Evolutionary conservation across 2,329 filamentous ascomycete species (phyloP).

Genomic region (Trichoderma sp.): DNA sequence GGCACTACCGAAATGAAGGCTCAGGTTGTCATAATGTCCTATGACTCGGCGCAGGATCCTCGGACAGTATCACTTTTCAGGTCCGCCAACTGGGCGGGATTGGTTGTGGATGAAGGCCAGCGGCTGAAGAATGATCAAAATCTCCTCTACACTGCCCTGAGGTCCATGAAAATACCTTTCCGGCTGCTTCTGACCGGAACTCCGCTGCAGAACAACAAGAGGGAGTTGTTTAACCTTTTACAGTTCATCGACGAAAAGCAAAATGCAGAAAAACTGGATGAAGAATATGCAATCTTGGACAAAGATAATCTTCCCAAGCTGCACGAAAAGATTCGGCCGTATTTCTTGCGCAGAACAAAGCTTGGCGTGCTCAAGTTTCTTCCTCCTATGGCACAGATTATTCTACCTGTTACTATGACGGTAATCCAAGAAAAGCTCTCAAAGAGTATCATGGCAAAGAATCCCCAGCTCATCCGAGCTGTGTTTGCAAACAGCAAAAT

Average conservation of each 20-base stretch:
- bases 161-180: slow-evolving; percentile 76
- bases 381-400: slow-evolving; percentile 92
- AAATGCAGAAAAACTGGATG: slow-evolving; percentile 74
- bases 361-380: slow-evolving; percentile 87
- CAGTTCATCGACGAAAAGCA: slow-evolving; percentile 81
- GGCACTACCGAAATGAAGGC: slow-evolving; percentile 71
- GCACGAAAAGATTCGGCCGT: slow-evolving; percentile 79
- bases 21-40: slow-evolving; percentile 93
- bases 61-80: slow-evolving; percentile 68
- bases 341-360: slow-evolving; percentile 78
- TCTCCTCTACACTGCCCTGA: slow-evolving; percentile 75
- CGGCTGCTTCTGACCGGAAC: slow-evolving; percentile 88
- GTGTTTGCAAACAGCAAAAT: slow-evolving; percentile 75
- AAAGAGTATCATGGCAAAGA: slow-evolving; percentile 90
- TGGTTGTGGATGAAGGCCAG: slow-evolving; percentile 95
- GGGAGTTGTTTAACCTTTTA: slow-evolving; percentile 93
- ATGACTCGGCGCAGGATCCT: slow-evolving; percentile 82
- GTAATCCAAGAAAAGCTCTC: slow-evolving; percentile 91
- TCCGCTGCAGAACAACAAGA: slow-evolving; percentile 91
- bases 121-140: slow-evolving; percentile 92
- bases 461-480: slow-evolving; percentile 82
- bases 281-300: slow-evolving; percentile 75
- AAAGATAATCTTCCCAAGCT: slow-evolving; percentile 80
- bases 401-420: slow-evolving; percentile 94
- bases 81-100: slow-evolving; percentile 77